Evolutionary conservation across 129 eudicot genomes (phyloP).

Genomic region (Silybum marianum): DNA sequence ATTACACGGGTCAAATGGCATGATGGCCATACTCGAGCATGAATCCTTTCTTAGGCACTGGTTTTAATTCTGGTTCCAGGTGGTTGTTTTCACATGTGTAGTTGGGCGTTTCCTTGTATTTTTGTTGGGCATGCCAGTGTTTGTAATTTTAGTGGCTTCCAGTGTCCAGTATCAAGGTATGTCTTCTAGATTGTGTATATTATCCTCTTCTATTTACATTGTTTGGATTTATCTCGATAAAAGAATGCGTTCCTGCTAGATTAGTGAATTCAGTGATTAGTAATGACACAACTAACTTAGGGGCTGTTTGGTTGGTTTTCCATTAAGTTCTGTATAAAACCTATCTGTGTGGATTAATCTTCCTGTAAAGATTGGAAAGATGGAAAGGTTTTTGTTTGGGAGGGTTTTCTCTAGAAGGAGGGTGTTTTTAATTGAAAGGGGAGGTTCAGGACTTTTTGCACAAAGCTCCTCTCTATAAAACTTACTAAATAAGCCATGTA

Average conservation of each 20-base stretch:
- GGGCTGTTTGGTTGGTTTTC: too few species aligned
- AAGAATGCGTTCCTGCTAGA: not conserved
- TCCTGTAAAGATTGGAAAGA: too few species aligned
- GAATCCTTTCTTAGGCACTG: not conserved
- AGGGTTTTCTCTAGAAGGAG: too few species aligned
- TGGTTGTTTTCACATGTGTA: not conserved
- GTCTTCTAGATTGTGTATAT: not conserved
- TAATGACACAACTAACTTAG: not conserved
- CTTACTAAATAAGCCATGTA: too few species aligned
- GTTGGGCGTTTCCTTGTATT: not conserved
- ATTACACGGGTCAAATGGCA: conserved; percentile 6
- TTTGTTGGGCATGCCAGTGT: not conserved
- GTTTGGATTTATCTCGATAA: not conserved
- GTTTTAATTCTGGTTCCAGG: not conserved
- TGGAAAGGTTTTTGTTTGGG: too few species aligned
- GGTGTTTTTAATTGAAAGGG: too few species aligned
- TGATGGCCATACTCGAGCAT: not conserved
- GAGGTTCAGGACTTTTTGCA: too few species aligned
- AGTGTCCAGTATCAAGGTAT: not conserved
- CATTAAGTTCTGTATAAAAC: too few species aligned
- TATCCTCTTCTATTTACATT: not conserved
- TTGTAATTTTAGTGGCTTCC: not conserved
- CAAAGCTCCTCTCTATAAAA: too few species aligned
- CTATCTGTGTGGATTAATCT: too few species aligned
- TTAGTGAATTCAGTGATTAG: conserved; percentile 12